These are phyloP conservation scores for Colletotrichum limetticola DNA, from an alignment of 2,329 filamentous ascomycete genomes.

Conservation along the genomic window DNA sequence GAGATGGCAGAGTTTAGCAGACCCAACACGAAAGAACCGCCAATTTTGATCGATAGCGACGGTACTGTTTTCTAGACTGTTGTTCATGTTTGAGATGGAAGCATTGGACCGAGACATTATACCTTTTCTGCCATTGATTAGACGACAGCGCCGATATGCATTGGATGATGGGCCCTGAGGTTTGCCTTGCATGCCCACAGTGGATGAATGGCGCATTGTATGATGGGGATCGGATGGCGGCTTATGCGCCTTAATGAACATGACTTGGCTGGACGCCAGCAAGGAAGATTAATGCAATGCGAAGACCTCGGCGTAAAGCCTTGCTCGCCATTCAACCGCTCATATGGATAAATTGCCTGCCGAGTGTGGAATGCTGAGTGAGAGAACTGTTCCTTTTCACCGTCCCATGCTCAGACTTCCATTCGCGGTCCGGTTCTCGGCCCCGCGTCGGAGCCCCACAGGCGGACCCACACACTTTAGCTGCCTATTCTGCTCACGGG, in stretches of 20 bases:
- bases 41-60: constrained; percentile 95
- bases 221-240: constrained; percentile 13
- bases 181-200: neutral
- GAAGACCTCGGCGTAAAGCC: constrained; percentile 6
- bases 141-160: constrained; percentile 6
- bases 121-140: constrained; percentile 28
- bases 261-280: constrained; percentile 8
- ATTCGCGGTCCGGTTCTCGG: neutral
- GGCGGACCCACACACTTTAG: neutral
- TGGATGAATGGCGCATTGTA: constrained; percentile 16
- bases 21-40: constrained; percentile 95
- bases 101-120: constrained; percentile 32
- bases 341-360: neutral
- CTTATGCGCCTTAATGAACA: constrained; percentile 28
- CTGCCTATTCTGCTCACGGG: constrained; percentile 8
- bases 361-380: neutral
- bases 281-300: constrained; percentile 12
- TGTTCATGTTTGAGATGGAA: constrained; percentile 1
- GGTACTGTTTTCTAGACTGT: constrained; percentile 88
- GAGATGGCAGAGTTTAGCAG: constrained; percentile 96
- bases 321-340: neutral
- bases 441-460: constrained; percentile 10
- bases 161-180: neutral
- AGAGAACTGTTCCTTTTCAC: neutral
- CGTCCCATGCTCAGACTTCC: too few relatives aligned